phyloP scores from a whole-genome alignment of 768 basidiomycete species.

The Podaxis sp. region DNA sequence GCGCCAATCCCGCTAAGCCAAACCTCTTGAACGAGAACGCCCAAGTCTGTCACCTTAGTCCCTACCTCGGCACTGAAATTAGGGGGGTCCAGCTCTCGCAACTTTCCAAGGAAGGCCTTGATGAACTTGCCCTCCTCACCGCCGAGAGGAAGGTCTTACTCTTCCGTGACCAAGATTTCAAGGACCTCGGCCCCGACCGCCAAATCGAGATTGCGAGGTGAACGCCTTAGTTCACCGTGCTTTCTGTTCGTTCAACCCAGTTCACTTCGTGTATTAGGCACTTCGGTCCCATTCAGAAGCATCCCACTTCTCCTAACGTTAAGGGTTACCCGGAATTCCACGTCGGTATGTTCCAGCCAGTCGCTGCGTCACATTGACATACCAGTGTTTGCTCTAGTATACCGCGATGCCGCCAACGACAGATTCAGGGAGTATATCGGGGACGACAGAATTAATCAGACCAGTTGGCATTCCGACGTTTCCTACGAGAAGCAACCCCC shows the following conservation, averaged over 20 bases:
- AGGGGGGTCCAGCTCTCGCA: slow-evolving; percentile 53
- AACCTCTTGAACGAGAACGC: slow-evolving; percentile 44
- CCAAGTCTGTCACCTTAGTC: slow-evolving; percentile 40
- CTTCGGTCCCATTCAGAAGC: slow-evolving; percentile 46
- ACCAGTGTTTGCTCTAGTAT: slow-evolving; percentile 32
- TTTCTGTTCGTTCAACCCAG: neutral
- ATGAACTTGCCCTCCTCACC: slow-evolving; percentile 51
- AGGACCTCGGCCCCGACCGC: slow-evolving; percentile 50
- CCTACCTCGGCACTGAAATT: slow-evolving; percentile 53
- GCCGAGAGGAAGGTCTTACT: slow-evolving; percentile 55
- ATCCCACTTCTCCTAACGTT: slow-evolving; percentile 51
- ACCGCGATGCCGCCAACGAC: slow-evolving; percentile 47
- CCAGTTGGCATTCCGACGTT: slow-evolving; percentile 58
- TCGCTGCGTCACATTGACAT: slow-evolving; percentile 4
- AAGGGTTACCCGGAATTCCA: slow-evolving; percentile 61
- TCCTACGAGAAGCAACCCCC: slow-evolving; percentile 59
- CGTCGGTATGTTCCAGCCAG: slow-evolving; percentile 38
- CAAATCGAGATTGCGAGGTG: slow-evolving; percentile 53
- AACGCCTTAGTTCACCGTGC: neutral
- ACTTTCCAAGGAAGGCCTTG: slow-evolving; percentile 49
- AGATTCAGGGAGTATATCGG: slow-evolving; percentile 43
- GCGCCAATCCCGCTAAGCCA: slow-evolving; percentile 52
- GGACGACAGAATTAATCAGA: slow-evolving; percentile 39
- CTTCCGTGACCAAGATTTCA: slow-evolving; percentile 64
- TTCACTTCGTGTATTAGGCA: slow-evolving; percentile 26